phyloP scores from a whole-genome alignment of 176 grass and related monocot genomes.

The Bonia amplexicaulis region DNA sequence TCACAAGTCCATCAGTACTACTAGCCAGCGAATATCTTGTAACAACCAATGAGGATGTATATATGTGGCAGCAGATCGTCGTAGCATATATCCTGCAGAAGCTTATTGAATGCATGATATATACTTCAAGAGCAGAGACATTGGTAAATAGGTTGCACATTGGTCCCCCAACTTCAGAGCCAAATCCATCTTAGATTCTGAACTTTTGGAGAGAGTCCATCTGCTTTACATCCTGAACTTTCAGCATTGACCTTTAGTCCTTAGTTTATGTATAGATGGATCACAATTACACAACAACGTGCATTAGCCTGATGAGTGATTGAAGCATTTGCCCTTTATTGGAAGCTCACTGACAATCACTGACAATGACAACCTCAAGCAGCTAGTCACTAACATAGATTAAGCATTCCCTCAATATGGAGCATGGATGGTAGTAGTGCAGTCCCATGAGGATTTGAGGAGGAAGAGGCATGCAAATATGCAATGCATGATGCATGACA shows the following conservation, averaged over 20 bases:
- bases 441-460: not conserved
- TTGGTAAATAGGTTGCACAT: not conserved
- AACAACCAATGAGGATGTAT: not conserved
- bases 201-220: not conserved
- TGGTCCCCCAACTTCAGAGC: not conserved
- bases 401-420: not conserved
- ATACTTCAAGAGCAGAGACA: not conserved
- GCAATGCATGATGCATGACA: conserved; percentile 12
- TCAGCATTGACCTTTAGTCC: not conserved
- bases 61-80: not conserved
- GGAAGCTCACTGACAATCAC: not conserved
- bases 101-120: not conserved
- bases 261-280: not conserved
- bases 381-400: not conserved
- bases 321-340: not conserved
- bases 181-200: conserved; percentile 4
- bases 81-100: not conserved
- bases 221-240: not conserved
- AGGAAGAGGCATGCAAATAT: not conserved
- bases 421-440: not conserved
- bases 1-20: not conserved
- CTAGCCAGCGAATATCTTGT: not conserved
- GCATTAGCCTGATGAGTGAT: not conserved
- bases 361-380: not conserved
- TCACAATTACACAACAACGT: not conserved